phyloP scores from a whole-genome alignment of 2,329 filamentous ascomycete genomes.

The Fusarium sp. region DNA sequence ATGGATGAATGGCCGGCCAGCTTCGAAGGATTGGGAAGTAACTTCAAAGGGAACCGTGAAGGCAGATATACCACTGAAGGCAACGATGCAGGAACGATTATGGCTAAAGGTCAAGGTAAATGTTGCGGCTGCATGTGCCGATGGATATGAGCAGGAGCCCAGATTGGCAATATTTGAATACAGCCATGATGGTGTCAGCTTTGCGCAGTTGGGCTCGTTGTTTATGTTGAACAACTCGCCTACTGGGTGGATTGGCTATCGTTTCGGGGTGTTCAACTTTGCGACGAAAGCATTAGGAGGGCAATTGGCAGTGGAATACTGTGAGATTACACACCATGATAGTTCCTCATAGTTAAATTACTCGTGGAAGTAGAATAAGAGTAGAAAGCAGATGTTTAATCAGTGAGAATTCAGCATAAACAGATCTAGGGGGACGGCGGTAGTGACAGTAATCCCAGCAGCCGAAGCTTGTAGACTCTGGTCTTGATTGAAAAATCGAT shows the following conservation, averaged over 20 bases:
- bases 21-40: neutral
- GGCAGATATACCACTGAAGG: neutral
- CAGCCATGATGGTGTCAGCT: neutral
- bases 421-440: neutral
- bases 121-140: neutral
- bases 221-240: conserved; percentile 50
- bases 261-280: conserved; percentile 66
- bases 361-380: no score
- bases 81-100: neutral
- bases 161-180: conserved; percentile 1
- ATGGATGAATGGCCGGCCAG: neutral
- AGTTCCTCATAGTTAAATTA: no score
- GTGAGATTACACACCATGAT: neutral
- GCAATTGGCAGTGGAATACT: conserved; percentile 9
- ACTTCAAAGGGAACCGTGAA: neutral
- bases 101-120: conserved; percentile 1
- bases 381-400: no score
- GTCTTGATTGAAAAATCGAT: neutral
- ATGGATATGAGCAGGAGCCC: conserved; percentile 6
- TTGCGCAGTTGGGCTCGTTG: neutral
- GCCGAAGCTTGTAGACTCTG: neutral
- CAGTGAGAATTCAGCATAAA: no score
- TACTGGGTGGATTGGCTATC: conserved; percentile 63
- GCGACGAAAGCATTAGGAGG: conserved; percentile 56
- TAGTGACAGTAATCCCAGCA: neutral